A percentile compares a stretch with the other conserved stretches of the same genome.
These are phyloP conservation scores for Lepiota brunneoincarnata DNA, from an alignment of 768 basidiomycete species.

Conservation along the genomic window DNA sequence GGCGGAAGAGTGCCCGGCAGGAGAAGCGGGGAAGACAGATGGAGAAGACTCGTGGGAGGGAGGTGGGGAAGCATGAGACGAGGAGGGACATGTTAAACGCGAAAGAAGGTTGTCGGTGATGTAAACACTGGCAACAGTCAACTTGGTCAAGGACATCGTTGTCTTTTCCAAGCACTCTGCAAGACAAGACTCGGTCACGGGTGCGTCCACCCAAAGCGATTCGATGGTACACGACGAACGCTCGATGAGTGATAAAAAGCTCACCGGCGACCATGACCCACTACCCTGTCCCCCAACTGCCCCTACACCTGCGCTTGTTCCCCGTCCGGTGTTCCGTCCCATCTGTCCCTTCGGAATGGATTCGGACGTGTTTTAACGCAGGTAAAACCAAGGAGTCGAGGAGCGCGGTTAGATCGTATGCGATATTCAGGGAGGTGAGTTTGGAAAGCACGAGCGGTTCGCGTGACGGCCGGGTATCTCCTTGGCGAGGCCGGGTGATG, in stretches of 20 bases:
- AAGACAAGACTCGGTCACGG: slow-evolving; percentile 26
- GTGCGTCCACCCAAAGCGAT: slow-evolving; percentile 24
- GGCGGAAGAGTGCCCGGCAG: background rate
- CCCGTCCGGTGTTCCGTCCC: slow-evolving; percentile 9
- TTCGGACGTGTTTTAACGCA: slow-evolving; percentile 27
- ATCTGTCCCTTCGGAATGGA: slow-evolving; percentile 17
- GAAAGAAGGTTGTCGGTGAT: slow-evolving; percentile 23
- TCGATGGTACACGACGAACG: slow-evolving; percentile 28
- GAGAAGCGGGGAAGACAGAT: background rate
- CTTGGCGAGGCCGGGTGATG: slow-evolving; percentile 25
- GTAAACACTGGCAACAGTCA: slow-evolving; percentile 22
- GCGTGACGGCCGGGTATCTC: slow-evolving; percentile 18
- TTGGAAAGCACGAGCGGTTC: slow-evolving; percentile 27
- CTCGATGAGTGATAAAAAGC: slow-evolving; percentile 25
- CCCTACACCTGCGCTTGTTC: slow-evolving; percentile 12
- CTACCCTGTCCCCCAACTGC: slow-evolving; percentile 9
- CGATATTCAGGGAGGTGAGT: slow-evolving; percentile 28
- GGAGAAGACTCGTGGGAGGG: background rate
- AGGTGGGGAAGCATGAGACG: background rate
- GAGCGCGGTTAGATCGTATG: slow-evolving; percentile 26
- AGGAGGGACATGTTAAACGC: slow-evolving; percentile 15
- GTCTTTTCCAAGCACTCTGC: slow-evolving; percentile 22
- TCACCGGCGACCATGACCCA: slow-evolving; percentile 23
- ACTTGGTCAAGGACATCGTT: slow-evolving; percentile 21
- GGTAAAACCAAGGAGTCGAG: slow-evolving; percentile 30